These are phyloP conservation scores for Annulohypoxylon bovei DNA, from an alignment of 495 filamentous ascomycete genomes.

Conservation along the genomic window DNA sequence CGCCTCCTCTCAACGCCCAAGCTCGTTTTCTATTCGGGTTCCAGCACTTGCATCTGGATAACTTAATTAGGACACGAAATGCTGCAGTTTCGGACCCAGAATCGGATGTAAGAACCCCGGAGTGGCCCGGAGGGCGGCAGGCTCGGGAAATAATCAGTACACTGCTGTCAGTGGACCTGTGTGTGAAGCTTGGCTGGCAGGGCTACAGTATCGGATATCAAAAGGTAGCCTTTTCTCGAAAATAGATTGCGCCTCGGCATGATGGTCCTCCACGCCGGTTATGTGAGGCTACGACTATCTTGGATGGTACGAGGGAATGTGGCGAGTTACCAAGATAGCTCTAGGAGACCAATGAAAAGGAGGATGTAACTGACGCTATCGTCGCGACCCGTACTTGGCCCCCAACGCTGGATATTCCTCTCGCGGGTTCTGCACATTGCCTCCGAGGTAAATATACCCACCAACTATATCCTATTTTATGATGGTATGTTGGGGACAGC, in stretches of 20 bases:
- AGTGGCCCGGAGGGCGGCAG: not conserved
- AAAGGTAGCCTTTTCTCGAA: not conserved
- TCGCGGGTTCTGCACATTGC: conserved; percentile 15
- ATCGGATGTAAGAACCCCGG: not conserved
- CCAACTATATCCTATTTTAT: conserved; percentile 17
- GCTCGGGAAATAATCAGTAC: not conserved
- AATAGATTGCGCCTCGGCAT: conserved; percentile 5
- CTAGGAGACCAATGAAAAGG: conserved; percentile 11
- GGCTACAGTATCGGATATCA: not conserved
- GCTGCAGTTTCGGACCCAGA: not conserved
- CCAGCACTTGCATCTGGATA: not conserved
- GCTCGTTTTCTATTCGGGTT: not conserved
- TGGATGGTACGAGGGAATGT: conserved; percentile 11
- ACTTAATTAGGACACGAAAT: conserved; percentile 2
- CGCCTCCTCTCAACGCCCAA: not conserved
- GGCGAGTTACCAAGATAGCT: conserved; percentile 15
- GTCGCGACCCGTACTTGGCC: conserved; percentile 15
- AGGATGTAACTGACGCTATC: not conserved
- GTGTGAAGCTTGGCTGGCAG: not conserved
- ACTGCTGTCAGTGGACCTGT: not conserved
- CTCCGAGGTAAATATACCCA: conserved; percentile 29
- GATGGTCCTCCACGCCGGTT: not conserved
- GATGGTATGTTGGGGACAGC: conserved; percentile 16
- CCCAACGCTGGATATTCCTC: conserved; percentile 9
- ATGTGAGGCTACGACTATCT: conserved; percentile 5